Percentiles rank a stretch among this genome's conserved stretches.
Conservation (phyloP, 495 filamentous ascomycete genomes). For the Aspergillus coremiiformis region DNA sequence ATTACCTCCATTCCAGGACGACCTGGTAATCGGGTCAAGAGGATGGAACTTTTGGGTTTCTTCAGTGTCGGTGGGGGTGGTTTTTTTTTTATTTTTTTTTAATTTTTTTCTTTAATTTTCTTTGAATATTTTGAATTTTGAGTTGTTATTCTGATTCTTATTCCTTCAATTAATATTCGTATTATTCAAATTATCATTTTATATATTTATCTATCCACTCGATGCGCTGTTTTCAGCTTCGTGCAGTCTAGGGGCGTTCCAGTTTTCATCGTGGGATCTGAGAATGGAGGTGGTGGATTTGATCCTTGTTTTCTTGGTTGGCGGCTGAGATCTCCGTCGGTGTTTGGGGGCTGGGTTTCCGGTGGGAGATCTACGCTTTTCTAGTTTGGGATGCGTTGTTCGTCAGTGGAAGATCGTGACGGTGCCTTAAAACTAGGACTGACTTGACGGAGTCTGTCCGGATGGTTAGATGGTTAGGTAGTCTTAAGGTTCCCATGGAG, state of each 20-base stretch:
- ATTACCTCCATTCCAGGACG: not conserved
- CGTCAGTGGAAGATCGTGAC: too few species aligned
- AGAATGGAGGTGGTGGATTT: not conserved
- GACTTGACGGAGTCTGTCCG: too few species aligned
- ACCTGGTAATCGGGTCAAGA: not conserved
- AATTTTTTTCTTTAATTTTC: too few species aligned
- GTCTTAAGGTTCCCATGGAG: too few species aligned
- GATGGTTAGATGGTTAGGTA: too few species aligned
- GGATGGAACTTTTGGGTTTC: not conserved
- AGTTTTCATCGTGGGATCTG: not conserved
- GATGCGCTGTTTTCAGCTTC: slow-evolving; percentile 5
- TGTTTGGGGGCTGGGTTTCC: not conserved
- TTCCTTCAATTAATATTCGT: too few species aligned
- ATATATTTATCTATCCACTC: not conserved
- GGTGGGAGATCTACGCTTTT: not conserved
- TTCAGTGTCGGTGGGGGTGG: not conserved
- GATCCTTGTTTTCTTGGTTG: not conserved
- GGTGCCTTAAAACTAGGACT: too few species aligned
- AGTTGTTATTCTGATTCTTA: too few species aligned
- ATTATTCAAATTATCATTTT: too few species aligned
- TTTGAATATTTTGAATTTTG: too few species aligned
- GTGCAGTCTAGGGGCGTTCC: not conserved
- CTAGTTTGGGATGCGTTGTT: too few species aligned
- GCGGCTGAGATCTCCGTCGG: not conserved
- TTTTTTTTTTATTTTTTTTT: too few species aligned